Percentiles rank a stretch among this genome's conserved stretches.
Evolutionary conservation across 108 stramenopile genomes (phyloP).

Genomic region (Epipyxis sp.): DNA sequence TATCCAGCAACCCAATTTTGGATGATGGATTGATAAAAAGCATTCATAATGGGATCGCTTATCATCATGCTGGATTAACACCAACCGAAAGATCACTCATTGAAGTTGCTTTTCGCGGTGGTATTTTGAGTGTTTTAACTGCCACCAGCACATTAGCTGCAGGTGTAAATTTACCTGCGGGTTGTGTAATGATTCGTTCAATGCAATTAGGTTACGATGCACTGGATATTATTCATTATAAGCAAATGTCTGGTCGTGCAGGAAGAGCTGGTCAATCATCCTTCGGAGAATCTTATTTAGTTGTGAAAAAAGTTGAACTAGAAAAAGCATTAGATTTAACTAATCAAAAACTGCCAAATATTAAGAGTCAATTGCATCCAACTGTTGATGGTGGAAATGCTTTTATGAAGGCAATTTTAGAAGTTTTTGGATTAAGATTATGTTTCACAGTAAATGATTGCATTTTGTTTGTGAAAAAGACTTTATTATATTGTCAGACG

Average conservation of each 20-base stretch:
- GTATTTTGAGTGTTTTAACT: constrained; percentile 38
- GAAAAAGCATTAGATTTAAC: not conserved
- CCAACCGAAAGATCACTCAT: constrained; percentile 43
- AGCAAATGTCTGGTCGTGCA: constrained; percentile 52
- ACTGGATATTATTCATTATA: constrained; percentile 24
- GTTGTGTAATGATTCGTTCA: constrained; percentile 42
- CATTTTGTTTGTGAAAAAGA: not conserved
- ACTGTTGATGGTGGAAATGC: constrained; percentile 20
- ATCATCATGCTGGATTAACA: constrained; percentile 48
- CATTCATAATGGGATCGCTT: constrained; percentile 42
- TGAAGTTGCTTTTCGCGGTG: constrained; percentile 43
- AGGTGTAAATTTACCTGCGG: constrained; percentile 57
- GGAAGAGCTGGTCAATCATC: constrained; percentile 34
- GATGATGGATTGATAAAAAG: not conserved
- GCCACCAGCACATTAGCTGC: constrained; percentile 56
- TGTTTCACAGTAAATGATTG: not conserved
- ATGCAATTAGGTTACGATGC: not conserved
- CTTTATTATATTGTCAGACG: no score
- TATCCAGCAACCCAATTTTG: not conserved
- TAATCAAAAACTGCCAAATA: not conserved
- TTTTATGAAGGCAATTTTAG: not conserved
- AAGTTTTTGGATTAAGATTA: not conserved
- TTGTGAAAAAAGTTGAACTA: not conserved
- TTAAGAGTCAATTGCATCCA: constrained; percentile 5
- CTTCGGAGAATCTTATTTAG: constrained; percentile 4